These are phyloP conservation scores for Globisporangium alternatum DNA, from an alignment of 352 stramenopile species.

Conservation along the genomic window DNA sequence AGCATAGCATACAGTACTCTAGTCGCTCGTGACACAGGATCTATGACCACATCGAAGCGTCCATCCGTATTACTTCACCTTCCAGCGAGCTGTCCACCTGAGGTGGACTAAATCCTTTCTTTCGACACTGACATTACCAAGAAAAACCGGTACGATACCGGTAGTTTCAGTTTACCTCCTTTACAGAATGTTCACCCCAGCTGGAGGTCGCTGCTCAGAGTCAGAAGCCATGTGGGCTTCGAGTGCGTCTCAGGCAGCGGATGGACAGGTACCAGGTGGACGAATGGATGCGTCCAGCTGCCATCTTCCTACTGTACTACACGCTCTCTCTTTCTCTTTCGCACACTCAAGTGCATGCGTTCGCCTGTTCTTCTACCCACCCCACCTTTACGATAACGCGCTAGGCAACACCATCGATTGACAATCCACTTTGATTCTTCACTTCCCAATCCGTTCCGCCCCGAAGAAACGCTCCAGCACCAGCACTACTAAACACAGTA, in stretches of 20 bases:
- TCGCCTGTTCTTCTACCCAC: too few species aligned
- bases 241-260: constrained; percentile 1
- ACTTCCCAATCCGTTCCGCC: neutral
- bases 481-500: neutral
- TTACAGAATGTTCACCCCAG: neutral
- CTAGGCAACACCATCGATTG: neutral
- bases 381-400: neutral
- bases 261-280: neutral
- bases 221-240: constrained; percentile 7
- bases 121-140: too few species aligned
- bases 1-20: too few species aligned
- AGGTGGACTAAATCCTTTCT: too few species aligned
- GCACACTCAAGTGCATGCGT: neutral
- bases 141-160: neutral
- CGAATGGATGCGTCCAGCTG: neutral
- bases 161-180: neutral
- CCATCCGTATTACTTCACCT: too few species aligned
- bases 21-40: too few species aligned
- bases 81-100: too few species aligned
- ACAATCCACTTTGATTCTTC: neutral
- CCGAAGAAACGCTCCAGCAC: neutral
- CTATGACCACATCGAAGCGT: too few species aligned
- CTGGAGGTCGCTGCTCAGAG: constrained; percentile 1
- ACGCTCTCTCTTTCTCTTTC: neutral
- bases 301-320: too few species aligned